phyloP scores from a whole-genome alignment of 306 rosid genomes.

The Rubus idaeus region DNA sequence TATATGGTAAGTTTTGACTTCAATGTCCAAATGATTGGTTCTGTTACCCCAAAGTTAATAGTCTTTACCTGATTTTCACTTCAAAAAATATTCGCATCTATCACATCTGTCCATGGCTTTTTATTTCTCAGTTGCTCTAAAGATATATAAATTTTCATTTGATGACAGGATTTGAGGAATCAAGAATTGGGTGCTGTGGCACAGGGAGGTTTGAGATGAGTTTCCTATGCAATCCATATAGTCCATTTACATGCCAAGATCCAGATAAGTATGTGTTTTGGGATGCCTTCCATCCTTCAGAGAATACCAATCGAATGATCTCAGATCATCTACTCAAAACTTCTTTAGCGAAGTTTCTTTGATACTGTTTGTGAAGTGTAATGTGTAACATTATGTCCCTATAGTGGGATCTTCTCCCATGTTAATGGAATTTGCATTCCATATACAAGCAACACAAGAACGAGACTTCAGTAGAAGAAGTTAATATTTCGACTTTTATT shows the following conservation, averaged over 20 bases:
- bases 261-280: constrained; percentile 48
- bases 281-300: constrained; percentile 49
- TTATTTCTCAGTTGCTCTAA: neutral
- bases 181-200: constrained; percentile 39
- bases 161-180: constrained; percentile 35
- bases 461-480: neutral
- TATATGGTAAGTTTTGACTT: constrained; percentile 33
- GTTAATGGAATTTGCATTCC: neutral
- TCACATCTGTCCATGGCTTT: neutral
- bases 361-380: neutral
- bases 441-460: neutral
- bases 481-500: neutral
- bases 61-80: neutral
- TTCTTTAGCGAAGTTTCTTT: constrained; percentile 33
- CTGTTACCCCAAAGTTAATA: neutral
- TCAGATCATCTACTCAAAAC: constrained; percentile 22
- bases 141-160: neutral
- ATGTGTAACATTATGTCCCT: neutral
- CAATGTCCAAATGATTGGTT: neutral
- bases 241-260: constrained; percentile 46
- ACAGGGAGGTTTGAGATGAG: constrained; percentile 49
- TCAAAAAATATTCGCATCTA: neutral
- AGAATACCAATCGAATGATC: constrained; percentile 32
- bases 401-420: neutral
- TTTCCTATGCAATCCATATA: constrained; percentile 25